A percentile compares a stretch with the other conserved stretches of the same genome.
These are phyloP conservation scores for Capsicum baccatum DNA, from an alignment of 257 asterid genomes.

Conservation along the genomic window DNA sequence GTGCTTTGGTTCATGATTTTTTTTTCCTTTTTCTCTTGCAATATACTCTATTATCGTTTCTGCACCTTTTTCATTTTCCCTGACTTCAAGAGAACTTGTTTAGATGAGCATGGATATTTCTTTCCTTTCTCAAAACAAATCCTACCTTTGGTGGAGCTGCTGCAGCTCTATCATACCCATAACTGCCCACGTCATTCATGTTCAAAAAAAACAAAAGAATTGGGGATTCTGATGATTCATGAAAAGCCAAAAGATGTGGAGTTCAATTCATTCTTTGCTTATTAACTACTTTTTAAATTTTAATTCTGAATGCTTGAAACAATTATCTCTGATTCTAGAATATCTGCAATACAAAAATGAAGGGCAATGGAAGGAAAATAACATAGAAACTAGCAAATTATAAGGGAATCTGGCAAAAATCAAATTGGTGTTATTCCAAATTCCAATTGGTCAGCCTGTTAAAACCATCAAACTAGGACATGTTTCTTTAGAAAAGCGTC, in stretches of 20 bases:
- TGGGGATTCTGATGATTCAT: not conserved
- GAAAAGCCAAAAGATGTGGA: not conserved
- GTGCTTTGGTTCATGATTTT: not conserved
- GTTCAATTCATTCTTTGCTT: not conserved
- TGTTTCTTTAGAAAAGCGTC: not conserved
- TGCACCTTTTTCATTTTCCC: not conserved
- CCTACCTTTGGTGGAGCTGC: slow-evolving; percentile 10
- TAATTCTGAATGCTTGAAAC: not conserved
- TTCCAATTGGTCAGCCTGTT: not conserved
- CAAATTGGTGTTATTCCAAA: not conserved
- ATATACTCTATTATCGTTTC: not conserved
- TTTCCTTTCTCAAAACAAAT: slow-evolving; percentile 14
- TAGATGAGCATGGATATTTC: not conserved
- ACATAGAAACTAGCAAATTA: not conserved
- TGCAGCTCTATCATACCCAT: not conserved
- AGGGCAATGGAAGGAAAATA: slow-evolving; percentile 8
- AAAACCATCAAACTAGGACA: not conserved
- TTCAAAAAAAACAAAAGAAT: not conserved
- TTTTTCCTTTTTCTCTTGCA: not conserved
- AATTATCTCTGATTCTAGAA: not conserved
- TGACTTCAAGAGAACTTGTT: slow-evolving; percentile 13
- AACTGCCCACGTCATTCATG: not conserved
- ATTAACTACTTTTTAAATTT: not conserved
- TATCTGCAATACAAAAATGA: not conserved
- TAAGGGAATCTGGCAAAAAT: not conserved